Evolutionary conservation across 1,284 basidiomycete species (phyloP), one percentile per base, ranked within the genome.

Genomic region (Pseudozyma sp.): DNA sequence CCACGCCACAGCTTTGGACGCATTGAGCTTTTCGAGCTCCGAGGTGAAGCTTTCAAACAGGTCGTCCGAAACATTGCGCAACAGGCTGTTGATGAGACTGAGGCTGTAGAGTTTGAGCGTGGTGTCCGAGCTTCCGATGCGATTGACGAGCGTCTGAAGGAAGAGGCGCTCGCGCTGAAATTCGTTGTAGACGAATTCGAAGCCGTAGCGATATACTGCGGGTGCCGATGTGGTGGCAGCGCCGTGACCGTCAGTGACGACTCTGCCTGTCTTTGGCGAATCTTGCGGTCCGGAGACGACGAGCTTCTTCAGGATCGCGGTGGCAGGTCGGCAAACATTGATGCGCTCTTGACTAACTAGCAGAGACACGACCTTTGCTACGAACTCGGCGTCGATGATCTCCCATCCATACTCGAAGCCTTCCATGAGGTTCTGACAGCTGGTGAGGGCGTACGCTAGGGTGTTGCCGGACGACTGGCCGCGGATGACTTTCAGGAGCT

Each of bases 251-350:
- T 74, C 66, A n/a, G 71, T 71, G 31, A 65, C 59, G 30, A 69
- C 66, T 0, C 65, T 49, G 17, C 77, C 75, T 16, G 60, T 73
- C 42, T 65, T 60, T 17, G 78, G 67, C 33, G 78, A 70, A 24
- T 75, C 68, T 30, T 72, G 30, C 7, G 75, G 68, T 6, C 78
- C 79, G 5, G 77, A 77, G 7, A 82, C 59, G 29, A 94, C 92
- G 17, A 95, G 88, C 76, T 91, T 91, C 86, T 93, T 92, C 65
- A 96, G 87, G 63, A 96, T 94, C 46, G 92, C 91, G n/a, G 94
- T 97, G 1, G 95, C 94, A 11, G 95, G 95, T n/a, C 95, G 90
- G 77, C 93, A 93, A 71, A 98, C 92, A 75, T 99, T 99, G 87
- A 95, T 81, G 29, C 80, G 65, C 52, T 81, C 80, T 39, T 76